phyloP scores from a whole-genome alignment of 1,139 yeast genomes.

The Diutina ranongensis region DNA sequence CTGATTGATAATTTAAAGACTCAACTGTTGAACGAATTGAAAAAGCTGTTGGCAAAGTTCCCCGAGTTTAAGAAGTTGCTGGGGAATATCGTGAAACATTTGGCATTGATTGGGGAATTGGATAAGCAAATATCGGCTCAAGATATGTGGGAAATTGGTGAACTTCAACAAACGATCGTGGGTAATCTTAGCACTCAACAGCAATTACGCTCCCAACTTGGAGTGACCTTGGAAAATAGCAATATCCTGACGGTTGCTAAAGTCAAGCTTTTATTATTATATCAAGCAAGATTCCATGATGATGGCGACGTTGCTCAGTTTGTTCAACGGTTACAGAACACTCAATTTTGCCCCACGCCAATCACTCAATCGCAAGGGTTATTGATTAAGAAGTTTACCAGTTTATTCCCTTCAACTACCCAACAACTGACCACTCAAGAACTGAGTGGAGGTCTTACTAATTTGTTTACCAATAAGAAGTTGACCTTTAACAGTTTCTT shows the following conservation, averaged over 20 bases:
- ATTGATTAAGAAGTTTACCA: conserved; percentile 22
- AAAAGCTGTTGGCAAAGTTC: conserved; percentile 77
- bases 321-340: conserved; percentile 19
- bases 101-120: conserved; percentile 77
- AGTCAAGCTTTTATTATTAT: conserved; percentile 51
- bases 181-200: conserved; percentile 39
- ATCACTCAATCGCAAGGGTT: conserved; percentile 25
- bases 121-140: conserved; percentile 52
- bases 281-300: conserved; percentile 47
- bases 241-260: conserved; percentile 21
- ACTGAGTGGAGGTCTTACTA: conserved; percentile 8
- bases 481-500: conserved; percentile 17
- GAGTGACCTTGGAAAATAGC: conserved; percentile 18
- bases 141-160: conserved; percentile 77
- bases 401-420: conserved; percentile 11
- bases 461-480: conserved; percentile 17
- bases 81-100: conserved; percentile 87
- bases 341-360: conserved; percentile 17
- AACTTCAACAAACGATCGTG: conserved; percentile 76
- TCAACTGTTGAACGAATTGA: conserved; percentile 77
- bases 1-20: conserved; percentile 46
- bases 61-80: conserved; percentile 88
- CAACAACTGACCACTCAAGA: background rate
- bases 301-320: conserved; percentile 17
- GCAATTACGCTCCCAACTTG: conserved; percentile 17